Evolutionary conservation across 2,329 filamentous ascomycete genomes (phyloP), one percentile per base, ranked within the genome.

Genomic region (Aureobasidium sp.): DNA sequence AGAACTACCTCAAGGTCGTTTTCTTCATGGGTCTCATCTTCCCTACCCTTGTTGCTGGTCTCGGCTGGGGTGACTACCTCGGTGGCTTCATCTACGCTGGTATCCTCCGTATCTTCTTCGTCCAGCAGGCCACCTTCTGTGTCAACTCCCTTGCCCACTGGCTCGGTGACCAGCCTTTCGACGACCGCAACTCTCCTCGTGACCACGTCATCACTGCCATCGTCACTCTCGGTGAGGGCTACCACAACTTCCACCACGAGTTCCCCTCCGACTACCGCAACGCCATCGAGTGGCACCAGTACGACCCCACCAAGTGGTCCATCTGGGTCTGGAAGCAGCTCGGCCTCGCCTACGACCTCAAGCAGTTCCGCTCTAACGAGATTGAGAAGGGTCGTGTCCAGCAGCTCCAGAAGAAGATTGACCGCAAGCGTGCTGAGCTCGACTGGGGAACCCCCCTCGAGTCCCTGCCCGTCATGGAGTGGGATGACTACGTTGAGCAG

Each of bases 161-260:
- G 88, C 86, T 95, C 71, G 90, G 91, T 65, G 91, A 95, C 69
- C 90, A 95, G 79, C 91, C 91, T 64, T 95, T 95, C 73, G 90
- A 95, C 69, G 91, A 95, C 82, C 88, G 90, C 76, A 93, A 95
- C 84, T 91, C 88, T 64, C 90, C 90, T 66, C 87, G 91, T 74
- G 90, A 95, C 71, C 90, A 95, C 76, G 83, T 93, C 72, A 85
- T 95, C 76, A 95, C 90, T 44, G 90, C 90, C 48, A 78, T 95
- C 21, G 86, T 91, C 68, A 95, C 90, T 47, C 86, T 95, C 27
- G 90, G 90, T 53, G 90, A 92, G 77, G 90, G 90, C 34, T 95
- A 95, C 79, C 90, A 95, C 83, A 95, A 95, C 82, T 95, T 95
- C 83, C 90, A 95, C 78, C 90, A 95, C 82, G 90, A 95, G 76